These are phyloP conservation scores for Oxytropis ochrocephala DNA, from an alignment of 306 rosid species.

Conservation along the genomic window DNA sequence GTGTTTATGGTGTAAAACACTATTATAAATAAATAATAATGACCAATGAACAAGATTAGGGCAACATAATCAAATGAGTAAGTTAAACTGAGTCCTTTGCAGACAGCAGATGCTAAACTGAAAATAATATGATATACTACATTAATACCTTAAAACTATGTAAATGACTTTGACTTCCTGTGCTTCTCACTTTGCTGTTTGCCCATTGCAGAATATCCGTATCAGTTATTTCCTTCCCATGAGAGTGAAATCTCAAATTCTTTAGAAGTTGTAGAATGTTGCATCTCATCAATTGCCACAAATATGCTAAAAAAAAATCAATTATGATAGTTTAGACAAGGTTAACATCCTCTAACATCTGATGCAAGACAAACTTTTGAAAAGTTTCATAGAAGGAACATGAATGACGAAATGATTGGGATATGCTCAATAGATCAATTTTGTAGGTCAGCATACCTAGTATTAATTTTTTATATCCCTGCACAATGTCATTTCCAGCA, in stretches of 20 bases:
- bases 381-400: no score
- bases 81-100: not conserved
- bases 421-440: not conserved
- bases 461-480: constrained; percentile 87
- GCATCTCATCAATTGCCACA: constrained; percentile 97
- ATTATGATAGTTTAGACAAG: not conserved
- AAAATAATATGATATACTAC: not conserved
- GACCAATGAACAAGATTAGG: not conserved
- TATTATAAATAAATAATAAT: not conserved
- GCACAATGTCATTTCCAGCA: constrained; percentile 97
- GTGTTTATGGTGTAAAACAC: not conserved
- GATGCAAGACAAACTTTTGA: not conserved
- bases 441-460: constrained; percentile 47
- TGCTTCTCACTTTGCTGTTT: constrained; percentile 64
- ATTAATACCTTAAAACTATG: constrained; percentile 69
- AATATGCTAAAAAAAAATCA: constrained; percentile 54
- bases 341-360: not conserved
- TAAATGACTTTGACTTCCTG: constrained; percentile 73
- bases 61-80: not conserved
- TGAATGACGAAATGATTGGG: not conserved
- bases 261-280: constrained; percentile 85
- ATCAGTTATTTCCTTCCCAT: constrained; percentile 87
- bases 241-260: constrained; percentile 87
- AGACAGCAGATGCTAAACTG: not conserved
- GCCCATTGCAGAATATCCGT: constrained; percentile 95